Evolutionary conservation across 148 eudicot genomes (phyloP).

Genomic region (Cornus controversa): DNA sequence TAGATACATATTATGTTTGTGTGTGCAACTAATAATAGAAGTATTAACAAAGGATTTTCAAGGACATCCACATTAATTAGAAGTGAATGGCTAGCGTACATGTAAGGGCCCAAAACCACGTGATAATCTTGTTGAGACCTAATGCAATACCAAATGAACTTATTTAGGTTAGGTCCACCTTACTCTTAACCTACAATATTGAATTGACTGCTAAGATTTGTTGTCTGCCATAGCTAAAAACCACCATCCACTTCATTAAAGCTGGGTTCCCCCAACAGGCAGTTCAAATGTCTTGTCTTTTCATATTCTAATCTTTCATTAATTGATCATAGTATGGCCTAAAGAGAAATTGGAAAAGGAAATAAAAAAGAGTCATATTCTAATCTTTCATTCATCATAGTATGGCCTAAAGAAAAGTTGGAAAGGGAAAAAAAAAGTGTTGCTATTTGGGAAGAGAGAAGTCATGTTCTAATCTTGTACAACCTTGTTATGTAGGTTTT

Average conservation of each 20-base stretch:
- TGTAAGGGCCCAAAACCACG: slow-evolving; percentile 9
- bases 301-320: too few species aligned
- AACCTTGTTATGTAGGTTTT: too few species aligned
- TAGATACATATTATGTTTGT: too few species aligned
- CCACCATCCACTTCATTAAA: background rate
- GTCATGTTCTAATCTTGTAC: too few species aligned
- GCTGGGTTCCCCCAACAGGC: background rate
- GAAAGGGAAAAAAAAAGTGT: too few species aligned
- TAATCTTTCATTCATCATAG: background rate
- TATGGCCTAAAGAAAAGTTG: too few species aligned
- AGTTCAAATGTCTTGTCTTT: background rate
- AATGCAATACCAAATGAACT: background rate
- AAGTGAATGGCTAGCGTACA: background rate
- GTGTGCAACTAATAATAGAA: too few species aligned
- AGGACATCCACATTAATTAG: too few species aligned
- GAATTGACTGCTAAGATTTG: slow-evolving; percentile 2
- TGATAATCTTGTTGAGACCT: background rate
- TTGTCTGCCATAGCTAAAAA: slow-evolving; percentile 11
- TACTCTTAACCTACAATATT: background rate
- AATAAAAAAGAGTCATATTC: too few species aligned
- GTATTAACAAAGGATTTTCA: too few species aligned
- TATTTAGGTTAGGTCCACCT: background rate
- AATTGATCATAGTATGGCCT: background rate
- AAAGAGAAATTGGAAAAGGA: too few species aligned
- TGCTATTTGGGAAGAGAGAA: too few species aligned